These are phyloP conservation scores for Lactarius pseudohatsudake DNA, from an alignment of 768 basidiomycete species.

Conservation along the genomic window DNA sequence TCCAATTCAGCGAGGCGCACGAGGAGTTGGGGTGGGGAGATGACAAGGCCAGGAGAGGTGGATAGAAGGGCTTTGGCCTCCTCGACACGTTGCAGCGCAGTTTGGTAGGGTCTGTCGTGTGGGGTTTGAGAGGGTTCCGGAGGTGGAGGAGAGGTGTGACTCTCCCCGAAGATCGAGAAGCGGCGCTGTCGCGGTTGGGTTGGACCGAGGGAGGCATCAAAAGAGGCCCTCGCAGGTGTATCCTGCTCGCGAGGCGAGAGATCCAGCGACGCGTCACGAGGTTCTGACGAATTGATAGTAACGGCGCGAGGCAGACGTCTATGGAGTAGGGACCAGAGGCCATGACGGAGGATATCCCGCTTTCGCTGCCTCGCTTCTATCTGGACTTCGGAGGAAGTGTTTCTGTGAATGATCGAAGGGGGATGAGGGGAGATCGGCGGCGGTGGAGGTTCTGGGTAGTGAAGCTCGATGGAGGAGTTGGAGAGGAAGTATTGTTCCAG, in stretches of 20 bases:
- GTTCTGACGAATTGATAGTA: conserved; percentile 32
- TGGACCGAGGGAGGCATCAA: conserved; percentile 33
- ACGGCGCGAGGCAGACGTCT: conserved; percentile 38
- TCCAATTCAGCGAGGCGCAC: conserved; percentile 53
- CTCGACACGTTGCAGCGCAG: conserved; percentile 44
- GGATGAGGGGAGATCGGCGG: conserved; percentile 19
- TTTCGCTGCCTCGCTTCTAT: conserved; percentile 23
- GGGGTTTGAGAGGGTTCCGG: not conserved
- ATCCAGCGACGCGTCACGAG: conserved; percentile 45
- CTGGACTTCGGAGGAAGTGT: conserved; percentile 28
- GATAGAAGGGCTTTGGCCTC: conserved; percentile 45
- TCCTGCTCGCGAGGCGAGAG: conserved; percentile 31
- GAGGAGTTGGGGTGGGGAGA: conserved; percentile 51
- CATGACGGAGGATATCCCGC: conserved; percentile 31
- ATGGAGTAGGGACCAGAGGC: conserved; percentile 40
- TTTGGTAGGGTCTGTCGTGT: conserved; percentile 39
- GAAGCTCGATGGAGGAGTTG: conserved; percentile 50
- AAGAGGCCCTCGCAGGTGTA: conserved; percentile 30
- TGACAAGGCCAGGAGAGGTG: conserved; percentile 50
- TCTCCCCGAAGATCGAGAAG: conserved; percentile 28
- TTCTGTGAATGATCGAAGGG: conserved; percentile 19
- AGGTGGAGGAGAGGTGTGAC: conserved; percentile 14
- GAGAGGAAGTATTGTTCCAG: conserved; percentile 60
- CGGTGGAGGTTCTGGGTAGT: conserved; percentile 40
- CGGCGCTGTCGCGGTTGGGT: conserved; percentile 21